Evolutionary conservation across 2,329 filamentous ascomycete species (phyloP).

Genomic region (Alternaria longipes): DNA sequence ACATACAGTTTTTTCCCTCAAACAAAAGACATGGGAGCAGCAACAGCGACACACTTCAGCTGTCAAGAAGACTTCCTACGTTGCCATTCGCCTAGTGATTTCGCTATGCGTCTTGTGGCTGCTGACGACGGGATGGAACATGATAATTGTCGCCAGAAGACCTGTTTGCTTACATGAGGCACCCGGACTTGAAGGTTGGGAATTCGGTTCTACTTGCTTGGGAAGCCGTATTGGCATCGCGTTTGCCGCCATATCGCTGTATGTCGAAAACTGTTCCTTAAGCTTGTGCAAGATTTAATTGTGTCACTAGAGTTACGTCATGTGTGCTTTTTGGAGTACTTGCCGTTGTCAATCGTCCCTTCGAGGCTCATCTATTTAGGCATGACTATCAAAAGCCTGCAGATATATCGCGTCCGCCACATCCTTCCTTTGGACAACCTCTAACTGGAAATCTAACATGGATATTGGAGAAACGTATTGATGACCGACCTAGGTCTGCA

Average conservation of each 20-base stretch:
- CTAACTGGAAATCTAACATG: constrained; percentile 23
- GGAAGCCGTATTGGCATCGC: constrained; percentile 41
- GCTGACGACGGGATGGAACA: constrained; percentile 51
- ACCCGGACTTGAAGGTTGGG: constrained; percentile 41
- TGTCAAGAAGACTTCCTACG: constrained; percentile 43
- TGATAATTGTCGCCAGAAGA: constrained; percentile 51
- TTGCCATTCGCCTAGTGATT: constrained; percentile 45
- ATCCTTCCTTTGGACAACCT: constrained; percentile 29
- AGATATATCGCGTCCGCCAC: constrained; percentile 23
- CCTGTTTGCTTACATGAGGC: constrained; percentile 42
- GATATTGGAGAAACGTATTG: constrained; percentile 25
- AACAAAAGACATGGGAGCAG: constrained; percentile 43
- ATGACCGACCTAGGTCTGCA: constrained; percentile 16
- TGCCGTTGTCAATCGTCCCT: constrained; percentile 45
- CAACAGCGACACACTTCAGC: constrained; percentile 29
- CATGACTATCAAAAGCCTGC: constrained; percentile 29
- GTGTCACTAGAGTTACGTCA: constrained; percentile 39
- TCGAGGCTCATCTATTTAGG: constrained; percentile 49
- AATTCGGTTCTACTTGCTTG: constrained; percentile 44
- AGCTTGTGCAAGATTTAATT: constrained; percentile 2
- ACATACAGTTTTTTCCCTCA: constrained; percentile 47
- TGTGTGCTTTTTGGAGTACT: constrained; percentile 47
- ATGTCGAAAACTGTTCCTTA: constrained; percentile 14
- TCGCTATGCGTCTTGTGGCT: constrained; percentile 50
- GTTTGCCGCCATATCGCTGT: constrained; percentile 48